These are phyloP conservation scores for Citrus reticulata DNA, from an alignment of 345 rosid species.

Conservation along the genomic window DNA sequence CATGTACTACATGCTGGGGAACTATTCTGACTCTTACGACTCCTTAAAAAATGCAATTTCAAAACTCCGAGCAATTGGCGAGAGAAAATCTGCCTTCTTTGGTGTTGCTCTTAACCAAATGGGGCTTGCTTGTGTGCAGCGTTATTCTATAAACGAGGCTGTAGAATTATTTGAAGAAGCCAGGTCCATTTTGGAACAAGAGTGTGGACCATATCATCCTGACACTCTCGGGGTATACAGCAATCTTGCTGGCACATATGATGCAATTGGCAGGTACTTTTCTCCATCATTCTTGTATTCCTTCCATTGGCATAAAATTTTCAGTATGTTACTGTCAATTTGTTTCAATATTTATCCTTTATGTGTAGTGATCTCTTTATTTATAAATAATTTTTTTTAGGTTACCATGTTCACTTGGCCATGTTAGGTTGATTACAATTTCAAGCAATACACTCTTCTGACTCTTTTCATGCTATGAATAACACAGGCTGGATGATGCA, in stretches of 20 bases:
- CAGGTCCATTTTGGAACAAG: constrained; percentile 65
- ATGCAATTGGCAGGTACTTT: constrained; percentile 83
- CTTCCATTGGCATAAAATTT: neutral
- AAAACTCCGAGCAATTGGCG: constrained; percentile 67
- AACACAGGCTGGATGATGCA: constrained; percentile 79
- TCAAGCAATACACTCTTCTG: neutral
- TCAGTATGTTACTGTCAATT: neutral
- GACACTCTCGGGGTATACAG: constrained; percentile 90
- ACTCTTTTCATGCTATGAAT: constrained; percentile 2
- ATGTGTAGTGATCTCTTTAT: neutral
- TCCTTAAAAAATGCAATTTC: constrained; percentile 57
- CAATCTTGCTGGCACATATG: constrained; percentile 93
- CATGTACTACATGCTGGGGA: constrained; percentile 78
- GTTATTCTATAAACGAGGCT: constrained; percentile 64
- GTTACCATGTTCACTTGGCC: neutral
- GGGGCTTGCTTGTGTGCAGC: constrained; percentile 91
- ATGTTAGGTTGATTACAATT: neutral
- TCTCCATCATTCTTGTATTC: constrained; percentile 11
- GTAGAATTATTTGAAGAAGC: constrained; percentile 86
- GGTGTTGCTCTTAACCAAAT: constrained; percentile 91
- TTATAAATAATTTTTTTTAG: neutral
- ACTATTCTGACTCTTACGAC: constrained; percentile 67
- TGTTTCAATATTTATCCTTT: neutral
- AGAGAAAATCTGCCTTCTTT: constrained; percentile 78
- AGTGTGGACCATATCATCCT: constrained; percentile 75